A percentile compares a stretch with the other conserved stretches of the same genome.
These are phyloP conservation scores for Crithidia brevicula DNA, from an alignment of 208 protist genomes.

Conservation along the genomic window DNA sequence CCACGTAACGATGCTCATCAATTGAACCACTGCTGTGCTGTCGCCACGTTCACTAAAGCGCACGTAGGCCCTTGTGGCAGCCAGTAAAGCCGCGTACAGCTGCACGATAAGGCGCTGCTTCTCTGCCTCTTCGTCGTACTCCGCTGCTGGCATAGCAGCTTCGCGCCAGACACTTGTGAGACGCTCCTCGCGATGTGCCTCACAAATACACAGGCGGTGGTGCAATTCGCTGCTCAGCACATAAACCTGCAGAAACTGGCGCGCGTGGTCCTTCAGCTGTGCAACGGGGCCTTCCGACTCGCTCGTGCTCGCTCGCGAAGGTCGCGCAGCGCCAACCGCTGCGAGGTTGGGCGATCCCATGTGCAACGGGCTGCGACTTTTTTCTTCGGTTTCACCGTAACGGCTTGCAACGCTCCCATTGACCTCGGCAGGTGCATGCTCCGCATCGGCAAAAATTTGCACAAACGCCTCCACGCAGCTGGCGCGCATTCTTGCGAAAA, in stretches of 20 bases:
- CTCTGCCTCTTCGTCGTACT: not conserved
- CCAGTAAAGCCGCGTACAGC: slow-evolving; percentile 17
- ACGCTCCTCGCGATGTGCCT: not conserved
- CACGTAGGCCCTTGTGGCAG: slow-evolving; percentile 4
- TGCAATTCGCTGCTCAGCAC: slow-evolving; percentile 7
- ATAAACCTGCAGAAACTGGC: slow-evolving; percentile 3
- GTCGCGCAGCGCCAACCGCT: not conserved
- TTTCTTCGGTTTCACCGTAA: not conserved
- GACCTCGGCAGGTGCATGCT: too few relatives aligned
- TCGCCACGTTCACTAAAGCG: not conserved
- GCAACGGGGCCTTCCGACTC: too few relatives aligned
- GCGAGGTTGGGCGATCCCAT: not conserved
- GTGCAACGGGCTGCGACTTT: too few relatives aligned
- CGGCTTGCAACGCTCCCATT: too few relatives aligned
- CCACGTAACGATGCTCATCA: slow-evolving; percentile 21
- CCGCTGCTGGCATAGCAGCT: too few relatives aligned
- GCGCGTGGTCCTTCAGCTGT: slow-evolving; percentile 7
- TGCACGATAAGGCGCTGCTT: not conserved
- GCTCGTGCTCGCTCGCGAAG: too few relatives aligned
- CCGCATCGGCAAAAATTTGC: too few relatives aligned
- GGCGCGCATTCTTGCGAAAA: not conserved
- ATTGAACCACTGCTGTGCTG: slow-evolving; percentile 20
- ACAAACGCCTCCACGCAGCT: slow-evolving; percentile 9
- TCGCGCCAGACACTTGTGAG: not conserved
- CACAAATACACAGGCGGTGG: not conserved